These are phyloP conservation scores for Yamadazyma taylorii DNA, from an alignment of 1,139 yeast genomes.

Conservation along the genomic window DNA sequence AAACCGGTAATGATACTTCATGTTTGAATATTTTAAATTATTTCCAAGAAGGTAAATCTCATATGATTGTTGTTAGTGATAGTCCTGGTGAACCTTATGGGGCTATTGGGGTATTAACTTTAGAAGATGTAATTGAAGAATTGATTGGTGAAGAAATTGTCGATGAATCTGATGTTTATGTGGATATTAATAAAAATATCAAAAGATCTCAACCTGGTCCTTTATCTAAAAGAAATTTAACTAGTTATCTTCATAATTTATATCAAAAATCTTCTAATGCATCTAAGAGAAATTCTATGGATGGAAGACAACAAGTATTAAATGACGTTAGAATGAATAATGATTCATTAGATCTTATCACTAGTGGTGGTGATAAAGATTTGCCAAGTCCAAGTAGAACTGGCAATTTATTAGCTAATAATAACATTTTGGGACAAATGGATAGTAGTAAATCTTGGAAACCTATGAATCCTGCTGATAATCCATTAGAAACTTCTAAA, in stretches of 20 bases:
- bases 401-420: slow-evolving; percentile 6
- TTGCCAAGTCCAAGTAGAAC: slow-evolving; percentile 3
- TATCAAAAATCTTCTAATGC: slow-evolving; percentile 38
- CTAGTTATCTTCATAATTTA: slow-evolving; percentile 65
- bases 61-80: slow-evolving; percentile 91
- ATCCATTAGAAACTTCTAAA: slow-evolving; percentile 75
- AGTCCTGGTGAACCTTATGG: slow-evolving; percentile 87
- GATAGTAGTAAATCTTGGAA: slow-evolving; percentile 30
- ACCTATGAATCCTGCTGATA: slow-evolving; percentile 76
- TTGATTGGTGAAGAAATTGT: slow-evolving; percentile 96
- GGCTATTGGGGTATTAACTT: slow-evolving; percentile 86
- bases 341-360: slow-evolving; percentile 3
- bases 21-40: slow-evolving; percentile 91
- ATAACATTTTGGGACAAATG: slow-evolving; percentile 8
- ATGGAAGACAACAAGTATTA: slow-evolving; percentile 13
- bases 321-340: background rate
- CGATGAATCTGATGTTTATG: slow-evolving; percentile 94
- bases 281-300: slow-evolving; percentile 43
- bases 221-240: slow-evolving; percentile 66
- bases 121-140: slow-evolving; percentile 97
- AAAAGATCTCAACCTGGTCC: slow-evolving; percentile 87
- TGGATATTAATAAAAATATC: slow-evolving; percentile 86
- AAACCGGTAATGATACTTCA: slow-evolving; percentile 87
- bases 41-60: slow-evolving; percentile 97
- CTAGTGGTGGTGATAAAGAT: background rate